phyloP scores from a whole-genome alignment of 2,329 filamentous ascomycete species.

The Phialocephala subalpina region DNA sequence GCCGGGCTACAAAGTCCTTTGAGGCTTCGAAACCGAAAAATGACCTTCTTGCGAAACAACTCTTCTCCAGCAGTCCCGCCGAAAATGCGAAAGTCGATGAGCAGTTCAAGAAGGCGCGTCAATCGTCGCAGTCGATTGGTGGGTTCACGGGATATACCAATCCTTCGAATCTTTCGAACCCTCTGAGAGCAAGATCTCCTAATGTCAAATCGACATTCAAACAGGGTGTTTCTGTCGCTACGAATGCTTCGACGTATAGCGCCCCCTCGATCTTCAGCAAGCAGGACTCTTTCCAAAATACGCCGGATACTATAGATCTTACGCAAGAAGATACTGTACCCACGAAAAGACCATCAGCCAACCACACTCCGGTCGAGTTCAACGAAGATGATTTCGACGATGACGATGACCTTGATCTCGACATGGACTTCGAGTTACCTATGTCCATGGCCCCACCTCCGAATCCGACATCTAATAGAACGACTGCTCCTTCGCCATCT shows the following conservation, averaged over 20 bases:
- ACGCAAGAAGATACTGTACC: slow-evolving; percentile 41
- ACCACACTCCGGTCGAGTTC: slow-evolving; percentile 44
- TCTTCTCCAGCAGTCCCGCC: slow-evolving; percentile 63
- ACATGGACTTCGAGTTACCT: slow-evolving; percentile 58
- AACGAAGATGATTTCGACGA: slow-evolving; percentile 88
- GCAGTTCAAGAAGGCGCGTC: slow-evolving; percentile 55
- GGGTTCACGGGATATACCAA: slow-evolving; percentile 45
- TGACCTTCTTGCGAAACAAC: slow-evolving; percentile 52
- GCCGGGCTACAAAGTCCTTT: slow-evolving; percentile 37
- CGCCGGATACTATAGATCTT: slow-evolving; percentile 48
- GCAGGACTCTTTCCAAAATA: slow-evolving; percentile 58
- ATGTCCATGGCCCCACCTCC: slow-evolving; percentile 37
- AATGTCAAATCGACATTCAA: slow-evolving; percentile 33
- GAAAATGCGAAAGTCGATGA: slow-evolving; percentile 57
- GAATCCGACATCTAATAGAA: slow-evolving; percentile 55
- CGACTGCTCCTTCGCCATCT: slow-evolving; percentile 24
- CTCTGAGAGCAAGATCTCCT: slow-evolving; percentile 33
- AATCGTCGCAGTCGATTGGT: slow-evolving; percentile 46
- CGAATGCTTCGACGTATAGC: slow-evolving; percentile 45
- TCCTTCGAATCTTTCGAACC: slow-evolving; percentile 24
- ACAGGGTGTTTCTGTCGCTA: slow-evolving; percentile 8
- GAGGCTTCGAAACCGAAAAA: slow-evolving; percentile 35
- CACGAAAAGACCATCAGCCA: slow-evolving; percentile 26
- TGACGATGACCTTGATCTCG: slow-evolving; percentile 77
- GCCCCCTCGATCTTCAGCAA: slow-evolving; percentile 41